A percentile compares a stretch with the other conserved stretches of the same genome.
Evolutionary conservation across 1,284 basidiomycete genomes (phyloP).

Genomic region (Ustilago crameri): DNA sequence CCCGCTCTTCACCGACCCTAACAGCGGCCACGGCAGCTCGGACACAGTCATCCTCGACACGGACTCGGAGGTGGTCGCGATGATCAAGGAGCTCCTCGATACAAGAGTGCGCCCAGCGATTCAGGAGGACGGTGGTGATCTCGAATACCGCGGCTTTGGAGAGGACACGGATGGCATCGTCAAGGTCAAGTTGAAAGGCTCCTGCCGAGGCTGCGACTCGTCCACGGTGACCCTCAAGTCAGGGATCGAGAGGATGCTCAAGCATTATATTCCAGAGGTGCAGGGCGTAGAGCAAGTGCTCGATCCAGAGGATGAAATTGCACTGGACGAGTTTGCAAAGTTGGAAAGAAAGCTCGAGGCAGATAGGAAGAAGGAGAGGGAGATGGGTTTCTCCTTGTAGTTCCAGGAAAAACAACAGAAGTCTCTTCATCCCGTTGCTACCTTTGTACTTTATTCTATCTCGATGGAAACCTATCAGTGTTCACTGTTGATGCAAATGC

Average conservation of each 20-base stretch:
- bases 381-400: slow-evolving; percentile 58
- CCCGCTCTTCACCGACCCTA: slow-evolving; percentile 78
- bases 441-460: neutral
- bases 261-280: slow-evolving; percentile 98
- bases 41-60: slow-evolving; percentile 96
- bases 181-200: slow-evolving; percentile 90
- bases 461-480: neutral
- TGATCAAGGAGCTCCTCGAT: slow-evolving; percentile 98
- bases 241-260: slow-evolving; percentile 88
- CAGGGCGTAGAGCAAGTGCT: slow-evolving; percentile 95
- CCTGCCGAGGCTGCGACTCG: slow-evolving; percentile 91
- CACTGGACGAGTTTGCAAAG: slow-evolving; percentile 89
- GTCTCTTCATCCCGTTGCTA: neutral
- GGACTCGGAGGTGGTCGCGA: slow-evolving; percentile 96
- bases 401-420: no score
- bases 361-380: slow-evolving; percentile 52
- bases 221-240: slow-evolving; percentile 90
- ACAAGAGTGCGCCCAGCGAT: slow-evolving; percentile 95
- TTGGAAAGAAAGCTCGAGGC: slow-evolving; percentile 79
- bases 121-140: slow-evolving; percentile 92
- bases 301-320: slow-evolving; percentile 88
- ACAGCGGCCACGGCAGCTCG: slow-evolving; percentile 78
- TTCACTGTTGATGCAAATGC: no score
- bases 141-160: slow-evolving; percentile 83
- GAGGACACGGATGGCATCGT: slow-evolving; percentile 72